Evolutionary conservation across 108 stramenopile species (phyloP).

Genomic region (Discostella pseudostelligera): DNA sequence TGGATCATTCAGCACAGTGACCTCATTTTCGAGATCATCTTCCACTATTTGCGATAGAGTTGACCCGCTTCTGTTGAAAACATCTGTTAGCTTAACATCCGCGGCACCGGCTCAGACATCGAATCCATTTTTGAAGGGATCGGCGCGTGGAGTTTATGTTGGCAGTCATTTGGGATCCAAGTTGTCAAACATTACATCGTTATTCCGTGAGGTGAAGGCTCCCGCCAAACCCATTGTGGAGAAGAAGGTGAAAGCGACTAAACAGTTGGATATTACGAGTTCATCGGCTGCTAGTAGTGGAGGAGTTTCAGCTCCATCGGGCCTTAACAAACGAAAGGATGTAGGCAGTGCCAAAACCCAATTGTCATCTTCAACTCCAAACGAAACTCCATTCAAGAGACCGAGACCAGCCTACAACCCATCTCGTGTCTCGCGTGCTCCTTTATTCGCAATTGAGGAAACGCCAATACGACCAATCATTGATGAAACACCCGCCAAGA

Average conservation of each 20-base stretch:
- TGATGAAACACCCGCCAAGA: slow-evolving; percentile 28
- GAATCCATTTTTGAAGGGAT: slow-evolving; percentile 46
- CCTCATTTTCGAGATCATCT: slow-evolving; percentile 10
- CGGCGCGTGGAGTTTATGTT: slow-evolving; percentile 43
- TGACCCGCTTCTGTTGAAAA: slow-evolving; percentile 29
- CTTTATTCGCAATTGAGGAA: slow-evolving; percentile 5
- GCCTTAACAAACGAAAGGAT: background rate
- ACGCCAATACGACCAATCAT: slow-evolving; percentile 13
- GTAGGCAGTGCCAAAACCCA: background rate
- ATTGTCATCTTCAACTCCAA: slow-evolving; percentile 1
- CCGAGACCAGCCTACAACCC: slow-evolving; percentile 6
- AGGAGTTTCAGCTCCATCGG: background rate
- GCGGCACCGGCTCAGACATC: slow-evolving; percentile 11
- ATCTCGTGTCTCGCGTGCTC: background rate
- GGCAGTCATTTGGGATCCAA: slow-evolving; percentile 45
- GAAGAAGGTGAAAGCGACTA: slow-evolving; percentile 3
- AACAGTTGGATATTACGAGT: background rate
- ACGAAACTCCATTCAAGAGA: slow-evolving; percentile 32
- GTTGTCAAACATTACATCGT: slow-evolving; percentile 39
- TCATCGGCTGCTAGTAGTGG: background rate
- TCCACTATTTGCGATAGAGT: slow-evolving; percentile 17
- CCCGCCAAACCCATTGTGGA: slow-evolving; percentile 8
- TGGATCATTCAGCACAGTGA: slow-evolving; percentile 22
- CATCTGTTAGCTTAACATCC: slow-evolving; percentile 37
- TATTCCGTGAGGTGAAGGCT: slow-evolving; percentile 47